Percentiles rank a stretch among this genome's conserved stretches.
Evolutionary conservation across 306 rosid species (phyloP).

Genomic region (Oxytropis ochrocephala): DNA sequence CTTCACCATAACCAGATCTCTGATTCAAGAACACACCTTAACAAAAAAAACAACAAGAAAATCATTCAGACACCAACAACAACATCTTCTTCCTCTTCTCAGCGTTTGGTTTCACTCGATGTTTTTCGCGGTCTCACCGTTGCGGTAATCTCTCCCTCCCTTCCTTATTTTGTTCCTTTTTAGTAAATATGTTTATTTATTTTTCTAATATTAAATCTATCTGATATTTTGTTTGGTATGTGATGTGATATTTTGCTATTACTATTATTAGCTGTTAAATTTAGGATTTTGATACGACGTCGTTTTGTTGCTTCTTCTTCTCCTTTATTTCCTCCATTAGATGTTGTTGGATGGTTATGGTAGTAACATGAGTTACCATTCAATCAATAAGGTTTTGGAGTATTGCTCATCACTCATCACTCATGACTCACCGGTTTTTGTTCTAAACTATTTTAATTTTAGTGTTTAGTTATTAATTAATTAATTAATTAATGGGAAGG

Average conservation of each 20-base stretch:
- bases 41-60: not conserved
- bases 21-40: conserved; percentile 11
- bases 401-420: not conserved
- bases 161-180: not conserved
- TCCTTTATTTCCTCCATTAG: not conserved
- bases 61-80: not conserved
- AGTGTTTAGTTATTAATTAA: not conserved
- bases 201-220: too few species aligned
- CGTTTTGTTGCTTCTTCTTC: not conserved
- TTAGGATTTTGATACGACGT: not conserved
- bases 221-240: too few species aligned
- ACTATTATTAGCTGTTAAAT: not conserved
- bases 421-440: not conserved
- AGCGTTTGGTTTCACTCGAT: conserved; percentile 79
- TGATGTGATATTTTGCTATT: too few species aligned
- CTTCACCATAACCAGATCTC: conserved; percentile 27
- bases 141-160: conserved; percentile 46
- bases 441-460: not conserved
- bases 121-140: conserved; percentile 95
- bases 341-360: too few species aligned
- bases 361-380: too few species aligned
- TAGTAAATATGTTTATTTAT: not conserved
- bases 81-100: conserved; percentile 1
- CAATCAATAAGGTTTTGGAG: not conserved
- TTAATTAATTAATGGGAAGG: not conserved